Base-by-base conservation (phyloP, 1,284 basidiomycete genomes). In the Malassezia sp. region DNA sequence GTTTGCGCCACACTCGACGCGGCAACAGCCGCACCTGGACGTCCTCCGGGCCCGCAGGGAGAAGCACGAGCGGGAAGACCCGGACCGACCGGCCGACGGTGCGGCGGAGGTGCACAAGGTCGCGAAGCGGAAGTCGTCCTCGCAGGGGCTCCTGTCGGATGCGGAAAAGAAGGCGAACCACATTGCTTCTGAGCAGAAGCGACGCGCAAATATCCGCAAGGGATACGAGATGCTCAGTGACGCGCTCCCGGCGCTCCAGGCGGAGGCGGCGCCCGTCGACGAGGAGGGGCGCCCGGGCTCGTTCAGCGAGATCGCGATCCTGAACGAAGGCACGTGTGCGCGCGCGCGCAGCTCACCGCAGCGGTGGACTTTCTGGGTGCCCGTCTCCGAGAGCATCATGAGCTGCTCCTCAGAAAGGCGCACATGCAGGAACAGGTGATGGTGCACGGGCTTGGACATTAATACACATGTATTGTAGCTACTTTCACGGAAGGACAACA, bases 131-230 rank as follows among this genome's bases (percentile, higher is more conserved):
- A 42, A 42, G 26, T 17, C 41, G 2, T 21, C 15, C 4, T 10
- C 18, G 4, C 42, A 49, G 20, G 41, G 41, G 2, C 36, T 43
- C 0, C 32, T 50, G 9, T 30, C 34, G 11, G 37, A 39, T 2
- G 36, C 26, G 17, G 48, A 45, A 29, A 50, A 50, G 23, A 42
- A 42, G 20, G 48, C 48, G 7, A 50, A 50, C 42, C 48, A 50
- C 15, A 44, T 45, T 36, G 48, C 48, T 4, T 50, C 48, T 4
- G 48, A 50, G 27, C 48, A 50, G 22, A 44, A 45, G 22, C 48
- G 48, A 7, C 48, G 48, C 24, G 36, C 48, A 15, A 50, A 50
- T 35, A 50, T 50, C 10, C 48, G 48, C 28, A 50, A 50, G 26
- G 48, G 48, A 17, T 50, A 50, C 29, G 48, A 50, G 17, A 44